Evolutionary conservation across 2,329 filamentous ascomycete species (phyloP), one percentile per base, ranked within the genome.

Genomic region (Talaromyces islandicus): DNA sequence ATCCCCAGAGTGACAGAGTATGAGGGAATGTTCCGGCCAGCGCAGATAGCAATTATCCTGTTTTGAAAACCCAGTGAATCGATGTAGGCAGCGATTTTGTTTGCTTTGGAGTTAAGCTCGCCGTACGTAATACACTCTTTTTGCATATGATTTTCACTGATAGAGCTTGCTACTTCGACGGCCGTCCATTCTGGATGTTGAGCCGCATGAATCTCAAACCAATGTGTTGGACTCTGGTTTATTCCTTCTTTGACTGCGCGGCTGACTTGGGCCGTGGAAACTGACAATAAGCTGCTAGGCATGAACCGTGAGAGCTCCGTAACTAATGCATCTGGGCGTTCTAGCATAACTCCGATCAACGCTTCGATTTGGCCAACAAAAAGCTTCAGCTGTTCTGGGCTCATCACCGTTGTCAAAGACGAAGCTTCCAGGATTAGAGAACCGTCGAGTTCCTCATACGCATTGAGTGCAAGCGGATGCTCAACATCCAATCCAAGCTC

Each of bases 381-480:
- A 1, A 73, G 46, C 4, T 59, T 61, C 53, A 72, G 57, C 14
- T 73, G 71, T n/a, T 67, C 63, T 2, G 54, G 55, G 27, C 64
- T 68, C 63, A 73, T 69, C 11, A 71, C 25, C 10, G 64, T 57
- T 54, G 64, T 65, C 32, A 68, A 64, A 2, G 66, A 67, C 38
- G 67, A 66, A 4, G 69, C 65, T 25, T 71, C 69, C 25, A 74
- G 51, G 1, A 63, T 27, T 1, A 74, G 48, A 14, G 58, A 56
- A 7, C 64, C 69, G 29, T 67, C 60, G 0, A 30, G 21, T 24
- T 60, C 52, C 35, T 70, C 64, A 48, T 72, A 73, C 0, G 75
- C 67, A 50, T 78, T 77, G 54, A 78, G 65, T 2, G 75, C 75
- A 63, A 78, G 67, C 0, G 74, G 68, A 60, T 78, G 75, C 55